Base-by-base conservation (phyloP, 805 yeast species). In the Blastobotrys robertii region DNA sequence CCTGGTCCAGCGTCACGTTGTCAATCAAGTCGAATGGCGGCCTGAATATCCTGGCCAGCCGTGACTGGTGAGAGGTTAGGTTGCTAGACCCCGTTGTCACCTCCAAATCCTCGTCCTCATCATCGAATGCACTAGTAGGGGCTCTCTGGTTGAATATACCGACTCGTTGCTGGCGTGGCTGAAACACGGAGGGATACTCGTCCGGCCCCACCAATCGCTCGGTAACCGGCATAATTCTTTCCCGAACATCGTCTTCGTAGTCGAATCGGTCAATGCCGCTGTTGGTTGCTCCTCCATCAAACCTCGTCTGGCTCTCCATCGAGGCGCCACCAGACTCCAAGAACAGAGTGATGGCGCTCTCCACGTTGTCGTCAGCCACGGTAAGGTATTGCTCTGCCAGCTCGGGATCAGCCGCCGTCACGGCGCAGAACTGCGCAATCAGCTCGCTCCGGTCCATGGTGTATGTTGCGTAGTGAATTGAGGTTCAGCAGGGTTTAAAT, bases 21-120 rank as follows among this genome's bases (percentile, higher is more conserved):
- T 79, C 70, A 55, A 92, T 86, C 30, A 92, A 65, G 52, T 90
- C 97, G 66, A 85, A 90, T 0, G 99, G 99, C 0, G 98, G 97
- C 48, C 90, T 71, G 62, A 90, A 92, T 25, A 92, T 67, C 48
- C 73, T 73, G 3, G 95, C 97, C 38, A 92, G 66, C 40, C 94
- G 69, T 50, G 77, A 70, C 62, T 76, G 86, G 39, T 70, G 76
- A 13, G 72, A 60, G 0, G 71, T 66, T 41, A 77, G 62, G 39
- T 68, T 69, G 2, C 68, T 55, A 34, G 58, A 35, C 5, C 55
- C 55, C 11, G 44, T 48, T 3, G 49, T 38, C 30, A 37, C 42
- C 37, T 37, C 30, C 36, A 51, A 25, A 62, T 53, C 8, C 39
- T 43, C 42, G 56, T 62, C 48, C 6, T 48, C 51, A n/a, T 50